Evolutionary conservation across 2,329 filamentous ascomycete genomes (phyloP), one percentile per base, ranked within the genome.

Genomic region (Microthyrium microscopicum): DNA sequence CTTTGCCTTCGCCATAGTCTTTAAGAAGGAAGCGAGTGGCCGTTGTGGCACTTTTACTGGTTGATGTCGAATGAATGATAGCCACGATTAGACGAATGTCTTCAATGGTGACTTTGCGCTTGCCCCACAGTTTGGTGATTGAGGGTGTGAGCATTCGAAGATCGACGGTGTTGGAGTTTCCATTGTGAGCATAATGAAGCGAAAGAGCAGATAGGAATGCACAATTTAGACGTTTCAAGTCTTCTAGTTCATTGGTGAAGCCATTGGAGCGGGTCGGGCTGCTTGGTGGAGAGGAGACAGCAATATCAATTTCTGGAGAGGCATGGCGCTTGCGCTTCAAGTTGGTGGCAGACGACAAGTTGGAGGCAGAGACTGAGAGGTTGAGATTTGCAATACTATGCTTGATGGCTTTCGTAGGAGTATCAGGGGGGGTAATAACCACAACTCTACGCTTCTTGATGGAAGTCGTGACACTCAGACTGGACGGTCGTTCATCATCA

Each of bases 121-220:
- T 57, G 35, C 55, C 55, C 55, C 61, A 64, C 29, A 54, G 52
- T 20, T 55, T 48, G 5, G 60, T 56, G 28, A 60, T 48, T 5
- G 54, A 51, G 17, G 53, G 48, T 16, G 55, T 50, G 20, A 66
- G 41, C 16, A 48, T 44, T 17, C 48, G 42, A 16, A 63, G 44
- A 37, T 62, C 51, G 34, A 57, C 52, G n/a, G 61, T 53, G 12
- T 56, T 49, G 5, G 57, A 50, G 9, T 54, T 56, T 29, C 58
- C 60, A 37, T 64, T 61, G 43, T 66, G 62, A 15, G 62, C 57
- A 40, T 58, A 62, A 41, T 64, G 59, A 19, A 66, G 47, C 5
- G 60, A 58, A 9, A 64, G 48, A n/a, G 62, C 57, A 12, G 55
- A 58, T 13, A 66, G 53, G 41, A 66, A 63, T 22, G 61, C 58